Percentiles rank a stretch among this genome's conserved stretches.
These are phyloP conservation scores for Acorus calamus DNA, from an alignment of 106 monocot genomes.

Conservation along the genomic window DNA sequence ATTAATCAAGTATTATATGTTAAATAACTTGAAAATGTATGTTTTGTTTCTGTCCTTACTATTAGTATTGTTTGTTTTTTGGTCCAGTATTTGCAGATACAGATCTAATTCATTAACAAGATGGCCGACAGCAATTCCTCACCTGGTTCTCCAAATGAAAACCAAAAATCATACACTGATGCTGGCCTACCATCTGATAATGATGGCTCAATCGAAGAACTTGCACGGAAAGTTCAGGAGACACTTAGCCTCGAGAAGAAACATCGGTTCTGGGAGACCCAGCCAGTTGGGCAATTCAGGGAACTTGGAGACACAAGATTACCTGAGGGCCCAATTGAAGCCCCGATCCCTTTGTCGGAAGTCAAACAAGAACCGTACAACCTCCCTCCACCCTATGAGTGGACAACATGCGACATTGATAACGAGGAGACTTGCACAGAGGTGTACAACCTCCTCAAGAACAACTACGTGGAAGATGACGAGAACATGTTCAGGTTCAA, in stretches of 20 bases:
- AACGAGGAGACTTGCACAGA: slow-evolving; percentile 41
- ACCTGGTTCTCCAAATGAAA: too few relatives aligned
- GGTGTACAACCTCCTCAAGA: slow-evolving; percentile 61
- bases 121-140: too few relatives aligned
- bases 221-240: slow-evolving; percentile 50
- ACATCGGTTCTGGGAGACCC: slow-evolving; percentile 87
- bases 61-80: too few relatives aligned
- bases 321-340: slow-evolving; percentile 63
- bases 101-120: too few relatives aligned
- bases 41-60: too few relatives aligned
- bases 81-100: too few relatives aligned
- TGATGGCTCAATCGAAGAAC: slow-evolving; percentile 26
- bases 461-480: slow-evolving; percentile 89
- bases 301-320: slow-evolving; percentile 43
- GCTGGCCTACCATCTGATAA: too few relatives aligned
- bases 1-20: too few relatives aligned
- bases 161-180: too few relatives aligned
- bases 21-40: too few relatives aligned
- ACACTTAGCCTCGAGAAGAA: slow-evolving; percentile 33
- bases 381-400: slow-evolving; percentile 67
- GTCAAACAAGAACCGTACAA: slow-evolving; percentile 62
- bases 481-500: slow-evolving; percentile 95
- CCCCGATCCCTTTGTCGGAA: slow-evolving; percentile 46
- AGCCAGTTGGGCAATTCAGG: slow-evolving; percentile 79
- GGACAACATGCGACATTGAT: slow-evolving; percentile 70